These are phyloP conservation scores for Obelidium mucronatum DNA, from an alignment of 192 early-diverging fungal genomes.

Conservation along the genomic window DNA sequence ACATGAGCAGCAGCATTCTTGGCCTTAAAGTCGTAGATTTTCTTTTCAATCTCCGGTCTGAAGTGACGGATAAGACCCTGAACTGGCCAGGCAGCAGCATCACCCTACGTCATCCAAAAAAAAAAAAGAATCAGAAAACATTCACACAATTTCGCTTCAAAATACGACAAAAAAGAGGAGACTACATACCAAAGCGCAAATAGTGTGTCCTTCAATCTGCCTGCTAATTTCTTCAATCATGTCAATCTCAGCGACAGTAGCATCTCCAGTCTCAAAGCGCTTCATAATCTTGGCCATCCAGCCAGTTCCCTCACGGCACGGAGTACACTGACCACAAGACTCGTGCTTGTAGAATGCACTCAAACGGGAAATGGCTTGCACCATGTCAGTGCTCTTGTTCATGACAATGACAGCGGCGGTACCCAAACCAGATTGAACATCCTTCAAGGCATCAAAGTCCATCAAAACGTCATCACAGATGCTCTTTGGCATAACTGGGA, in stretches of 20 bases:
- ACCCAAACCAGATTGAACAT: constrained; percentile 91
- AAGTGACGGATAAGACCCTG: constrained; percentile 95
- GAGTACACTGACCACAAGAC: constrained; percentile 98
- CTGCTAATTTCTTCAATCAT: constrained; percentile 94
- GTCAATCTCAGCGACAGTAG: constrained; percentile 87
- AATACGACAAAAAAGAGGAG: constrained; percentile 16
- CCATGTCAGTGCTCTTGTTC: constrained; percentile 97
- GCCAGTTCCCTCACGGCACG: constrained; percentile 94
- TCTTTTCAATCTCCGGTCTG: constrained; percentile 81
- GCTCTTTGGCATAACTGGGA: constrained; percentile 83
- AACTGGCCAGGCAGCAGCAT: constrained; percentile 99
- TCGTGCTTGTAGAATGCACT: constrained; percentile 97
- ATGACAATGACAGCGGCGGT: constrained; percentile 98
- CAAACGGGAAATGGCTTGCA: constrained; percentile 90
- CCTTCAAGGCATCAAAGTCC: constrained; percentile 98
- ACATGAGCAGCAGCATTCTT: constrained; percentile 2
- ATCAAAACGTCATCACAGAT: constrained; percentile 94
- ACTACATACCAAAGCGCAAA: constrained; percentile 85
- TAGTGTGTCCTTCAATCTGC: constrained; percentile 99
- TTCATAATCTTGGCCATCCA: constrained; percentile 98
- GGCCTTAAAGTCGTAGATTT: constrained; percentile 48
- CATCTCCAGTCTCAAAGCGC: constrained; percentile 90
- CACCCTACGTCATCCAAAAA: constrained; percentile 62
- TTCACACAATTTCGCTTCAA: too few relatives aligned
- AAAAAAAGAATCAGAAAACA: constrained; percentile 16